Evolutionary conservation across 2,329 filamentous ascomycete genomes (phyloP), one percentile per base, ranked within the genome.

Genomic region (Dothideomycetes sp.): DNA sequence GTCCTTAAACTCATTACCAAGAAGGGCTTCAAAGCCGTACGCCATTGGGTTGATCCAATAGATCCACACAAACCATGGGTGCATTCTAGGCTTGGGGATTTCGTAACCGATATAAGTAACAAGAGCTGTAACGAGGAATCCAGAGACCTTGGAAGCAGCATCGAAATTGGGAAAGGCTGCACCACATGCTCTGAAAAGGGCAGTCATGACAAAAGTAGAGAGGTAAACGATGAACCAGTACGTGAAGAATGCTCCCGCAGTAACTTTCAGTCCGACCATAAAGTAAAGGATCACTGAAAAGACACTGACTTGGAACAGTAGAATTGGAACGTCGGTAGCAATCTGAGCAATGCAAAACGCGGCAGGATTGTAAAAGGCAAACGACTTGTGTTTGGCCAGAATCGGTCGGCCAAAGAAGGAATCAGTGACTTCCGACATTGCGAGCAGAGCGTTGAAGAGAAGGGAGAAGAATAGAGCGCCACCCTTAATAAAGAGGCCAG

Each of bases 381-480:
- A 68, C 3, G 53, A 54, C 10, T 54, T 52, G 34, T 69, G 65
- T 42, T 67, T 68, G 38, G 63, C 62, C 5, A 69, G 54, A 31
- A 70, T 64, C 3, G 64, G 62, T 8, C 65, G 57, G 36, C 65
- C 63, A 9, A 53, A 52, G 44, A 66, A 69, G 5, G 66, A 55
- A 19, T 74, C 69, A 0, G 70, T 78, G 1, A 84, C 78, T 54
- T 84, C 80, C 1, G 76, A 70, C 66, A 83, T 75, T 16, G 76
- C 68, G 2, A 81, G 52, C 5, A 84, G 58, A 41, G 69, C 65
- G 52, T 81, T 77, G 56, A 72, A 78, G 0, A 84, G 61, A 0
- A 82, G 61, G 1, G 77, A 64, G 37, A 82, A 71, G 63, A 83
- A 84, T 4, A 79, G 59, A 0, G 77, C 70, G 38, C 79, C 80